Base-by-base conservation (phyloP, 768 basidiomycete genomes). In the Tulasnella sp. region DNA sequence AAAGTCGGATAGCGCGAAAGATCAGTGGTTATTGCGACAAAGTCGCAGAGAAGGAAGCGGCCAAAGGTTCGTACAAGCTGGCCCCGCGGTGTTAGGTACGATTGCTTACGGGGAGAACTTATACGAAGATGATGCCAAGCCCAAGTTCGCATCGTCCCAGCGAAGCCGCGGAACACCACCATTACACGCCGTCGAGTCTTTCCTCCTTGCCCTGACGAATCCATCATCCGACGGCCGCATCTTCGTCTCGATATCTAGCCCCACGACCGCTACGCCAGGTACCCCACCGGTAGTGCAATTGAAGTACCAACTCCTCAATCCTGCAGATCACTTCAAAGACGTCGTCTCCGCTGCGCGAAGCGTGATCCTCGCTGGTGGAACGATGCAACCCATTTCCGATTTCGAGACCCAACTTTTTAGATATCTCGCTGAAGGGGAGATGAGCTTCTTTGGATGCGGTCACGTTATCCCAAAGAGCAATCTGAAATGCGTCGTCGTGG, bases 371-470 rank as follows among this genome's bases (percentile, higher is more conserved):
- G 97, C 98, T 10, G 97, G 97, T 11, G 97, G 97, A 5, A 99
- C 97, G 0, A 98, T 99, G 98, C 95, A 95, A 9, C 97, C 97
- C n/a, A 92, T 97, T 73, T 90, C 91, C n/a, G 96, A 98, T 83
- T 89, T 98, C 20, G 85, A 90, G 29, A 86, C 87, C 73, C 96
- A 98, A 81, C 86, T 99, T 7, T 94, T 99, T 81, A 86, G 90
- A 0, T 85, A 87, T 79, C 82, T 97, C 2, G 85, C 90, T 0
- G 55, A 84, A 26, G 67, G 69, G 0, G 88, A 90, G 44, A 83
- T 98, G n/a, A 85, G 89, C 10, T 92, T 88, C 26, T 95, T 98
- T 82, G 93, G 94, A 0, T 99, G 97, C 83, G 92, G 92, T 0
- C 97, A 99, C 83, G 92, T 99, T 79, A 93, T 98, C 32, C 95